phyloP scores from a whole-genome alignment of 495 filamentous ascomycete genomes.

The Cladorrhinum samala region DNA sequence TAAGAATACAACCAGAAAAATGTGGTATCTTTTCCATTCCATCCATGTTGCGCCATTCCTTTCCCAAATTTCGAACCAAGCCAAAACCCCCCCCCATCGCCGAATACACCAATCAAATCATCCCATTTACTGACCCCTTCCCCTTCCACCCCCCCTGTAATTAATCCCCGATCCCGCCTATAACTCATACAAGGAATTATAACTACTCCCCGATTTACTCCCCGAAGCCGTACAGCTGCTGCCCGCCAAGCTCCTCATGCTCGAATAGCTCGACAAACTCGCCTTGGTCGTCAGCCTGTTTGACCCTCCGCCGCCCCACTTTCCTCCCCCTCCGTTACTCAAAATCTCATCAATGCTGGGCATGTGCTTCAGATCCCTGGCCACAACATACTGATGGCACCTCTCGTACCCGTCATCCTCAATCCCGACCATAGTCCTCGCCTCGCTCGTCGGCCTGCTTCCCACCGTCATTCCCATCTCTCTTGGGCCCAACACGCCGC shows the following conservation, averaged over 20 bases:
- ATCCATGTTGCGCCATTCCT: not conserved
- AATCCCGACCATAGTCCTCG: not conserved
- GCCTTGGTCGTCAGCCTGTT: not conserved
- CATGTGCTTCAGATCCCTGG: not conserved
- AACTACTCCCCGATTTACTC: not conserved
- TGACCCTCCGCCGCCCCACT: no score
- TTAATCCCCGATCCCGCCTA: no score
- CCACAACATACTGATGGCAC: not conserved
- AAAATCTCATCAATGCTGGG: slow-evolving; percentile 13
- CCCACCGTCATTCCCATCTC: not conserved
- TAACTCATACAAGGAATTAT: not conserved
- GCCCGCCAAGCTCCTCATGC: not conserved
- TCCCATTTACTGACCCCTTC: not conserved
- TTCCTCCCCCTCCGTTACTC: not conserved
- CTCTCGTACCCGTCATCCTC: not conserved
- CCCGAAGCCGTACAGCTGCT: no score
- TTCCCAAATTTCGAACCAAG: not conserved
- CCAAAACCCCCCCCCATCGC: not conserved
- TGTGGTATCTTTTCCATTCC: not conserved
- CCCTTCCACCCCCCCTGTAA: not conserved
- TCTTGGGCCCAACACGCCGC: not conserved
- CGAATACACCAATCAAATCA: no score
- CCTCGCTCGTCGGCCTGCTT: not conserved
- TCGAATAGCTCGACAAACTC: not conserved
- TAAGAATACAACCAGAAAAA: not conserved